Base-by-base conservation (phyloP, 176 grass and related monocot genomes). In the Oryza meyeriana region DNA sequence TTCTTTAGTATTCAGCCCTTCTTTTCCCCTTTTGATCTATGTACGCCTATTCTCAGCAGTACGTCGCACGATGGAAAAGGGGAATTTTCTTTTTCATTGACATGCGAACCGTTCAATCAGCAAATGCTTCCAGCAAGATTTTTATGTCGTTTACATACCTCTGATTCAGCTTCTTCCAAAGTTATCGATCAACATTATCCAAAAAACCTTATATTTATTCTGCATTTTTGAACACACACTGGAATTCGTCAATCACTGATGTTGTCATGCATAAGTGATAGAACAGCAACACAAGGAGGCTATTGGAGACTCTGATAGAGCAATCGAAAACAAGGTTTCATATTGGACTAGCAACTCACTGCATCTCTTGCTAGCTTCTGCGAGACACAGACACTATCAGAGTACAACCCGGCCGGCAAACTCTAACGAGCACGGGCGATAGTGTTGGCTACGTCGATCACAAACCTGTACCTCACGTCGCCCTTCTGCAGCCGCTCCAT, bases 391-490 rank as follows among this genome's bases (percentile, higher is more conserved):
- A n/a, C 3, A 4, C 39, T 10, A 8, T 11, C 8, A 17, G 12
- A 71, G 6, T 36, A 36, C 35, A 36, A 5, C 35, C 12, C 12
- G 38, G 4, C n/a, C n/a, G n/a, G 24, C 26, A 45, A 32, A 20
- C 28, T 34, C 47, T 79, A 63, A 22, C 28, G 58, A 39, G 24
- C 12, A 17, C 14, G 35, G 20, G 67, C 8, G 1, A 78, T 18
- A 13, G 65, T 52, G 32, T 69, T 81, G 1, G 85, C 79, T 6
- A 78, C 24, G 70, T 87, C 79, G 55, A 87, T 65, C 27, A 87
- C 79, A 20, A 87, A 83, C 31, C 85, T 40, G 55, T 57, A 83
- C 69, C 73, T 69, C 6, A 87, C 85, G n/a, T 87, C 79, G 9
- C 79, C 79, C 16, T 55, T 87, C 20, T 44, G 64, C 7, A 83